Percentiles rank a stretch among this genome's conserved stretches.
phyloP scores from a whole-genome alignment of 495 filamentous ascomycete species.

The Collariella sp. region DNA sequence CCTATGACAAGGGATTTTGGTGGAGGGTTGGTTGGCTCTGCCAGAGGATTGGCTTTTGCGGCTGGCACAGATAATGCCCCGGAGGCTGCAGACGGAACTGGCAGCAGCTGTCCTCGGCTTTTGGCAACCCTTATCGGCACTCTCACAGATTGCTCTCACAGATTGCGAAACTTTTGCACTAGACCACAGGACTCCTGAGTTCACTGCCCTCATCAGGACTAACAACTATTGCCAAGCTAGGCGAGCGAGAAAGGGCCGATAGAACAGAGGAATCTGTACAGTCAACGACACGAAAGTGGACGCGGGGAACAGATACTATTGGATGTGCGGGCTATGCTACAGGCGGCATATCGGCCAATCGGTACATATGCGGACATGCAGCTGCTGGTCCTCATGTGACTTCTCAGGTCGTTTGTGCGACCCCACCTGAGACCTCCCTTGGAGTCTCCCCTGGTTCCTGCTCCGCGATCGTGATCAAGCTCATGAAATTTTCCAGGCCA shows the following conservation, averaged over 20 bases:
- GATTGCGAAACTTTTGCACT: background rate
- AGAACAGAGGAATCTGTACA: background rate
- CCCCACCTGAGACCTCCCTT: background rate
- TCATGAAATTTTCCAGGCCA: background rate
- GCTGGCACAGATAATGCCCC: too few species aligned
- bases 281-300: background rate
- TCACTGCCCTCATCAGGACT: background rate
- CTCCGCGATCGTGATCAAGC: background rate
- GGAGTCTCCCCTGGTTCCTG: background rate
- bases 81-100: too few species aligned
- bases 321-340: background rate
- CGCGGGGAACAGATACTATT: background rate
- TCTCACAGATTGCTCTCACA: too few species aligned
- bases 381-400: background rate
- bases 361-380: background rate
- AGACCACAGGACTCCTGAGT: background rate
- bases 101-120: background rate
- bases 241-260: background rate
- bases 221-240: background rate
- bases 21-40: too few species aligned
- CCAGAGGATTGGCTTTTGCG: too few species aligned
- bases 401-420: background rate
- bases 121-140: background rate
- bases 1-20: too few species aligned
- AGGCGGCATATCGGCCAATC: background rate